Base-by-base conservation (phyloP, 2,329 filamentous ascomycete species). In the Claviceps citrina region DNA sequence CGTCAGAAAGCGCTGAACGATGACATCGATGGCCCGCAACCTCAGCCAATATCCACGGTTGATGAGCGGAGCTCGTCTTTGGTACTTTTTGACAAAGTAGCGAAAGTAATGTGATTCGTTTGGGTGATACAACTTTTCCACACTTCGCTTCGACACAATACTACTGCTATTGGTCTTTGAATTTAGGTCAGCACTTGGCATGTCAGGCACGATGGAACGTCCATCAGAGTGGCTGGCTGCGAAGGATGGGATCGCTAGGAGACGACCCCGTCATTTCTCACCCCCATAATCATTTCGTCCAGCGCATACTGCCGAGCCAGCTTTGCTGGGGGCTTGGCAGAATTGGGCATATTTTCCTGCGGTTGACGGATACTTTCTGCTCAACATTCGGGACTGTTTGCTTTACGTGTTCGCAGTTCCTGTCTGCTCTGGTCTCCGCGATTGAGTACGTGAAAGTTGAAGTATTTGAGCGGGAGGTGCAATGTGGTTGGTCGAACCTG, bases 11-110 rank as follows among this genome's bases (percentile, higher is more conserved):
- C 71, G 65, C 16, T 71, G 70, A 15, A 93, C 77, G 5, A 78
- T 69, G 45, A 78, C 68, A 53, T 93, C 84, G 43, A 95, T 78
- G 13, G 83, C 80, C 54, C 81, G 79, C 66, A 94, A 81, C 24
- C 86, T 76, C 28, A 95, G 64, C 74, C 84, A 85, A 54, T 93
- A 94, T 36, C 85, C 84, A 34, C 87, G 73, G 57, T 94, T 94
- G 53, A 94, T 91, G 38, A 94, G 67, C 1, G 89, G 86, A n/a
- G 84, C 78, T 36, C 87, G 71, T 44, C 85, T 70, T 58, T 85
- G 78, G 49, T 82, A 81, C 56, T 87, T 93, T 49, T 74, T 78
- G 26, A 93, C 84, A 58, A 95, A 95, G 54, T 84, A 80, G 35
- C 82, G 79, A 50, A 91, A 89, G 64, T 84, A 93, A 56, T 93